These are phyloP conservation scores for Silene coronaria DNA, from an alignment of 179 eudicot genomes.

Conservation along the genomic window DNA sequence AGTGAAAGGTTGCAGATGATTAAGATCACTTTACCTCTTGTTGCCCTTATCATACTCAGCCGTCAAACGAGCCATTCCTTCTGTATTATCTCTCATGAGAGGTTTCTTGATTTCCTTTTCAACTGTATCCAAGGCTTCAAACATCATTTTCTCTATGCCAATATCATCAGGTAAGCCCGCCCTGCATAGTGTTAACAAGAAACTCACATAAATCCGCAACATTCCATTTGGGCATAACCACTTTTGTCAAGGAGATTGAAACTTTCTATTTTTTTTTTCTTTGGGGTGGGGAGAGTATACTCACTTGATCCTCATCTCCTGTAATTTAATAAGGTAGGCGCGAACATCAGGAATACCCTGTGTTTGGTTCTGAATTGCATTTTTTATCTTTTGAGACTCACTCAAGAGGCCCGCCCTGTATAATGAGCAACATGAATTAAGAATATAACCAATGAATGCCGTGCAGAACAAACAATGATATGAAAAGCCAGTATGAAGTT, in stretches of 20 bases:
- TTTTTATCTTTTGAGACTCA: slow-evolving; percentile 66
- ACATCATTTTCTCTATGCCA: slow-evolving; percentile 88
- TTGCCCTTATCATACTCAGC: slow-evolving; percentile 81
- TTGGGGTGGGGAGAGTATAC: slow-evolving; percentile 20
- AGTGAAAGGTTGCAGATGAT: background rate
- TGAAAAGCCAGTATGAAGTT: background rate
- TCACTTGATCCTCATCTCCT: slow-evolving; percentile 79
- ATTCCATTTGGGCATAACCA: background rate
- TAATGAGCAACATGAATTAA: slow-evolving; percentile 6
- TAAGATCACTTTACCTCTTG: slow-evolving; percentile 49
- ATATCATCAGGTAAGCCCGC: slow-evolving; percentile 82
- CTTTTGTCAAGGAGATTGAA: background rate
- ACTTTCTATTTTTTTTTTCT: no score
- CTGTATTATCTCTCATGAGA: slow-evolving; percentile 73
- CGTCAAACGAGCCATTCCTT: slow-evolving; percentile 62
- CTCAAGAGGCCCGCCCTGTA: slow-evolving; percentile 81
- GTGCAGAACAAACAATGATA: background rate
- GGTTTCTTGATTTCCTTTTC: slow-evolving; percentile 83
- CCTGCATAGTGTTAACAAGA: slow-evolving; percentile 38
- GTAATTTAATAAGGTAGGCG: slow-evolving; percentile 59
- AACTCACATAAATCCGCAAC: background rate
- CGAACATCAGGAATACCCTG: slow-evolving; percentile 75
- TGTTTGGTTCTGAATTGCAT: slow-evolving; percentile 61
- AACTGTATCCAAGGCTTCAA: slow-evolving; percentile 81
- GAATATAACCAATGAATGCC: background rate